A percentile compares a stretch with the other conserved stretches of the same genome.
phyloP scores from a whole-genome alignment of 2,329 filamentous ascomycete species.

The Pseudogymnoascus sp. region DNA sequence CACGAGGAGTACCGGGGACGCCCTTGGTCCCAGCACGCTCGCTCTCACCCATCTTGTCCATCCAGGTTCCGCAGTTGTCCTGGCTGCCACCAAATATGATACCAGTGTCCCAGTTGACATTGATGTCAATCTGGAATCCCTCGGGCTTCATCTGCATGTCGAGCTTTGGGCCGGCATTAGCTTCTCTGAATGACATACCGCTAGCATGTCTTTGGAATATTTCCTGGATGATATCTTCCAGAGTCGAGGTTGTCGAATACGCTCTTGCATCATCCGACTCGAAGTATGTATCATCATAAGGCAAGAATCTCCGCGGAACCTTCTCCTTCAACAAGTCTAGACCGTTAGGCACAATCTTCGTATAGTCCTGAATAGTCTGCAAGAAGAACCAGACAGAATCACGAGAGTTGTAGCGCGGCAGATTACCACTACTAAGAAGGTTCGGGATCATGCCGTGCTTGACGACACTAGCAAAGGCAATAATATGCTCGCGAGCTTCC shows the following conservation, averaged over 20 bases:
- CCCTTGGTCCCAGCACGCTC: constrained; percentile 86
- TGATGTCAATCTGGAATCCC: constrained; percentile 87
- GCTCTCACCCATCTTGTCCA: constrained; percentile 99
- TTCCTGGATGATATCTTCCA: constrained; percentile 89
- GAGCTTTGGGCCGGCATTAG: constrained; percentile 81
- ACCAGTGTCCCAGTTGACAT: constrained; percentile 85
- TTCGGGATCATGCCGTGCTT: constrained; percentile 99
- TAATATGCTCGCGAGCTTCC: constrained; percentile 88
- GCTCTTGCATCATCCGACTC: constrained; percentile 71
- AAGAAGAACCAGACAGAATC: constrained; percentile 98
- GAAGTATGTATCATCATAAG: constrained; percentile 96
- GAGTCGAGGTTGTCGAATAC: constrained; percentile 75
- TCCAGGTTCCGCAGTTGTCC: constrained; percentile 95
- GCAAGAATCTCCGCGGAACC: constrained; percentile 78
- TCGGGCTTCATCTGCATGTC: constrained; percentile 90
- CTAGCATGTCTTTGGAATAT: constrained; percentile 84
- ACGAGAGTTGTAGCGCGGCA: constrained; percentile 88
- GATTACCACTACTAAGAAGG: constrained; percentile 74
- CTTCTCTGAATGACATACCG: constrained; percentile 87
- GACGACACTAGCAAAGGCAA: constrained; percentile 88
- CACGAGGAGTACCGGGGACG: constrained; percentile 89
- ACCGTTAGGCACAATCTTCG: constrained; percentile 72
- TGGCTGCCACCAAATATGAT: constrained; percentile 93
- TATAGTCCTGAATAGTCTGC: constrained; percentile 92
- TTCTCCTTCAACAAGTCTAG: constrained; percentile 65